A percentile compares a stretch with the other conserved stretches of the same genome.
Evolutionary conservation across 129 eudicot genomes (phyloP).

Genomic region (Tagetes erecta): DNA sequence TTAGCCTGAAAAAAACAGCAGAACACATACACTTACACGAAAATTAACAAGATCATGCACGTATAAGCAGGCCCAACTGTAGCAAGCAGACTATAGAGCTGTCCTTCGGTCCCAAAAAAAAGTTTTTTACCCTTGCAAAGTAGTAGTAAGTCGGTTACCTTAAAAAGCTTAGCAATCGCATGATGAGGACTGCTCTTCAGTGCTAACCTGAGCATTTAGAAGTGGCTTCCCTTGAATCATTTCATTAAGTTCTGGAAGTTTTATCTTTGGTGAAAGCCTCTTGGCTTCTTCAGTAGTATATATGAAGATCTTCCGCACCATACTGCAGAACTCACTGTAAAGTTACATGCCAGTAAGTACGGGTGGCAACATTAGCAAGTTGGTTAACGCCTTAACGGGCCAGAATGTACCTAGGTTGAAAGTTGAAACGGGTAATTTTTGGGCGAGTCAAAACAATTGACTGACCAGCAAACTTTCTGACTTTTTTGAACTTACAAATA

Average conservation of each 20-base stretch:
- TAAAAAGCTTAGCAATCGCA: conserved; percentile 39
- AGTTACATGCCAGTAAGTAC: not conserved
- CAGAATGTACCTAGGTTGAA: not conserved
- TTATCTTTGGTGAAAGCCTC: conserved; percentile 77
- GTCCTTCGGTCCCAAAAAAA: too few species aligned
- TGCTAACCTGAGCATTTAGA: conserved; percentile 45
- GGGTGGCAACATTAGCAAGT: not conserved
- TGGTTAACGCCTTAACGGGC: not conserved
- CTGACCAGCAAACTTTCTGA: too few species aligned
- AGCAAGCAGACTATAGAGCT: too few species aligned
- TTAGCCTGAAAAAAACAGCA: too few species aligned
- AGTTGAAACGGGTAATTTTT: not conserved
- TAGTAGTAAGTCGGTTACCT: not conserved
- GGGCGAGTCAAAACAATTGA: not conserved
- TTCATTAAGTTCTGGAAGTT: conserved; percentile 54
- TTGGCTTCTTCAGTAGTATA: conserved; percentile 88
- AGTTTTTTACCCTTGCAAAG: conserved; percentile 10
- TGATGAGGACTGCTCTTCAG: conserved; percentile 85
- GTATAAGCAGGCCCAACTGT: too few species aligned
- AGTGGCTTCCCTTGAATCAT: conserved; percentile 46
- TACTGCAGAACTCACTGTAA: conserved; percentile 85
- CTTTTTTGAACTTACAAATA: not conserved
- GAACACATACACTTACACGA: too few species aligned
- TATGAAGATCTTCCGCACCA: conserved; percentile 85
- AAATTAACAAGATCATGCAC: too few species aligned